Evolutionary conservation across 257 asterid genomes (phyloP), one percentile per base, ranked within the genome.

Genomic region (Penstemon newberryi): DNA sequence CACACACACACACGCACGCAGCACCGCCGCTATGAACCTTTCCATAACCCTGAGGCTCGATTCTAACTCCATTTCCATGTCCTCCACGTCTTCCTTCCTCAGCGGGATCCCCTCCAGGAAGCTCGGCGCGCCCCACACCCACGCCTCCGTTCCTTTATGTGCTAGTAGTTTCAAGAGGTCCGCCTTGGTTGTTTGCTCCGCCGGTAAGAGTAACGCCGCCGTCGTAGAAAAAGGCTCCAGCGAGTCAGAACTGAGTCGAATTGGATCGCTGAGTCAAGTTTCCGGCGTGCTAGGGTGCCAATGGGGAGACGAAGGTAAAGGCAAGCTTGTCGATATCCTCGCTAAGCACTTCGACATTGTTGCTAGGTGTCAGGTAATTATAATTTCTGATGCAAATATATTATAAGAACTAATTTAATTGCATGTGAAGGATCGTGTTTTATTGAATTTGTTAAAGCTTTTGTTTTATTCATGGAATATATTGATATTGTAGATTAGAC

Each of bases 281-380:
- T 25, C 50, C 50, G 50, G 50, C 50, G 10, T 44, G 50, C 50
- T 44, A 5, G 50, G 50, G 10, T 44, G 50, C 10, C 50, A 44
- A 5, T 44, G 50, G 50, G 50, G 50, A 44, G 50, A 44, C 50
- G 50, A 44, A 44, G 50, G 10, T 44, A 44, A 44, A 44, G 50
- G 50, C 50, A 44, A 44, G 8, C 50, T 44, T 44, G 50, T 44
- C 50, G 50, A 44, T 44, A 5, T 44, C 50, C 50, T 94, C 68
- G 97, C 99, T 10, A 77, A 87, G 76, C 95, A 91, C 58, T 94
- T 91, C 74, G 96, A 94, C 67, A 73, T 94, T 67, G 99, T 94
- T 50, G 97, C 99, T 71, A 95, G 99, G 8, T 94, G 97, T 69
- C 99, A 94, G 97, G 99, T 93, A 56, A 3, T 2, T n/a, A 4